Conservation (phyloP, 352 stramenopile genomes). For the Poterioochromonas sp. region DNA sequence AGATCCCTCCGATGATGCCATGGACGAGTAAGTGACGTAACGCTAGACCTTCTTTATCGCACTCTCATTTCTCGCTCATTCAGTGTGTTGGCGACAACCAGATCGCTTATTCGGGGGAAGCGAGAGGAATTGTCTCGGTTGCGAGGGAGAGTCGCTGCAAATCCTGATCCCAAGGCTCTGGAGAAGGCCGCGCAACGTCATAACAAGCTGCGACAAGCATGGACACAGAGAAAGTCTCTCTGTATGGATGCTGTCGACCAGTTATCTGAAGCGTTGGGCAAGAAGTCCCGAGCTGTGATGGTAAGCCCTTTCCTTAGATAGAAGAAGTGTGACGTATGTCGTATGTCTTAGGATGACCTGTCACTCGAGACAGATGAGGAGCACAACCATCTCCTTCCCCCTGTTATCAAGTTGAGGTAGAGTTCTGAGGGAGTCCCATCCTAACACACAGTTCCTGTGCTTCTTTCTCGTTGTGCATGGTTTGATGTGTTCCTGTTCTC, state of each 20-base stretch:
- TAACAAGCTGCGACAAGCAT: conserved; percentile 20
- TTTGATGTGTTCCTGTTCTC: too few species aligned
- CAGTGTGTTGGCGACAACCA: background rate
- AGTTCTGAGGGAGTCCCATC: too few species aligned
- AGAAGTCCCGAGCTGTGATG: conserved; percentile 27
- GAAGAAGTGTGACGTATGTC: background rate
- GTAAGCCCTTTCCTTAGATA: background rate
- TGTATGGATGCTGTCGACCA: conserved; percentile 36
- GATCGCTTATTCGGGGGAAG: background rate
- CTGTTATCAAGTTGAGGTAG: too few species aligned
- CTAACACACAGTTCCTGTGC: too few species aligned
- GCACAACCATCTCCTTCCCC: background rate
- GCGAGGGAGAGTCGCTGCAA: too few species aligned
- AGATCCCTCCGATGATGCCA: too few species aligned
- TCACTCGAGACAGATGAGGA: background rate
- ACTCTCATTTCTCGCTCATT: background rate
- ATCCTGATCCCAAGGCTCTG: background rate
- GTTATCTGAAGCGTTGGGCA: conserved; percentile 28
- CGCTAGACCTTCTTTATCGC: too few species aligned
- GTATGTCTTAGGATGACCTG: background rate
- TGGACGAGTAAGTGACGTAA: too few species aligned
- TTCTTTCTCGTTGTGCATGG: too few species aligned
- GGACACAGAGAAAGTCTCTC: conserved; percentile 1
- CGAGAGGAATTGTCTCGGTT: conserved; percentile 24
- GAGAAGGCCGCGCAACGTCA: background rate